These are phyloP conservation scores for Sclerotinia glacialis DNA, from an alignment of 2,329 filamentous ascomycete species.

Conservation along the genomic window DNA sequence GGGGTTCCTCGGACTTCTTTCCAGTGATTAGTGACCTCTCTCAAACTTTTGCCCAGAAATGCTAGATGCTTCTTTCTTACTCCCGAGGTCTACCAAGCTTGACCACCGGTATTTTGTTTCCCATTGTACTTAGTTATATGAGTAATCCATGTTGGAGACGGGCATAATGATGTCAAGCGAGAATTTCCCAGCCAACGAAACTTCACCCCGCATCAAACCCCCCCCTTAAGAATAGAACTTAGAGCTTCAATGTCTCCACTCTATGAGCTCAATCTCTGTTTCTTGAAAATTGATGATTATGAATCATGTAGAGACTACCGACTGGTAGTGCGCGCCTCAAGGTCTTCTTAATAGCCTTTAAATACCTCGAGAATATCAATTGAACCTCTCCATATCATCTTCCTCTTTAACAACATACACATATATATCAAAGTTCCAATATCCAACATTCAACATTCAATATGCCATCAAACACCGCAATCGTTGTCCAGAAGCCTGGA, in stretches of 20 bases:
- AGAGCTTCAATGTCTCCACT: constrained; percentile 9
- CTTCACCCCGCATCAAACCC: not conserved
- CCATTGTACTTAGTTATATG: not conserved
- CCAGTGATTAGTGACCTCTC: not conserved
- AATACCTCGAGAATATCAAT: not conserved
- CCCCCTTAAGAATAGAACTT: not conserved
- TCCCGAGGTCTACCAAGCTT: not conserved
- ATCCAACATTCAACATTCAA: not conserved
- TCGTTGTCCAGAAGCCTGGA: constrained; percentile 32
- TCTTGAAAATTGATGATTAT: constrained; percentile 2
- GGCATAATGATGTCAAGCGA: constrained; percentile 7
- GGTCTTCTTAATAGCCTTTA: too few relatives aligned
- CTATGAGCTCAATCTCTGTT: not conserved
- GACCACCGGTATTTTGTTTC: not conserved
- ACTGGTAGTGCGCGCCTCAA: not conserved
- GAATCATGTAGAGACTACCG: not conserved
- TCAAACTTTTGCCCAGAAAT: not conserved
- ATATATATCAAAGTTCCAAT: not conserved
- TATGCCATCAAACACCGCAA: constrained; percentile 33
- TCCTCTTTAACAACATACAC: not conserved
- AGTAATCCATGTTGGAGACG: not conserved
- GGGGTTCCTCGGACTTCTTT: not conserved
- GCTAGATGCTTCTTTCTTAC: not conserved
- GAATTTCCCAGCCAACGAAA: not conserved
- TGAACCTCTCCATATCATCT: constrained; percentile 4